Conservation (phyloP, 106 monocot genomes). For the Phalaenopsis equestris region DNA sequence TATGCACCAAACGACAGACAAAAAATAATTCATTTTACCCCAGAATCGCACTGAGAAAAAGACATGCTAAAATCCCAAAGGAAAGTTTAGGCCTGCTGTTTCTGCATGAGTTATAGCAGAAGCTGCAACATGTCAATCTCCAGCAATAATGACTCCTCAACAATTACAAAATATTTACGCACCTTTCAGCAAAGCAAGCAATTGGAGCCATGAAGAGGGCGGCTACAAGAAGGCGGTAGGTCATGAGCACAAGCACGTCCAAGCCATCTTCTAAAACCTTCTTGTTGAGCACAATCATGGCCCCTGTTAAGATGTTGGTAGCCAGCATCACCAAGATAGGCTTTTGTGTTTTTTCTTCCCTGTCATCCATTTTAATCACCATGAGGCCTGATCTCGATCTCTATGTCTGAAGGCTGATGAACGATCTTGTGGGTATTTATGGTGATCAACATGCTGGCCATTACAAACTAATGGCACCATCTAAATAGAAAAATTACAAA, state of each 20-base stretch:
- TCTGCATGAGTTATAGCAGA: too few species aligned
- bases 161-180: too few species aligned
- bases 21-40: slow-evolving; percentile 28
- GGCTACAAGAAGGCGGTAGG: slow-evolving; percentile 39
- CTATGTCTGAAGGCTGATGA: too few species aligned
- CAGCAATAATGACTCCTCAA: too few species aligned
- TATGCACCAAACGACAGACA: too few species aligned
- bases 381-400: too few species aligned
- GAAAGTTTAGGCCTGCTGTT: slow-evolving; percentile 55
- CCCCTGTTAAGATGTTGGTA: slow-evolving; percentile 18
- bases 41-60: slow-evolving; percentile 52
- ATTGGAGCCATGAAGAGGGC: slow-evolving; percentile 62
- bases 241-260: slow-evolving; percentile 42
- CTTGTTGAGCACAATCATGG: slow-evolving; percentile 48
- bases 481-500: too few species aligned
- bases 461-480: too few species aligned
- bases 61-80: slow-evolving; percentile 18
- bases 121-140: too few species aligned
- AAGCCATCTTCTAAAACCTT: slow-evolving; percentile 46
- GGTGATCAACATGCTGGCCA: too few species aligned
- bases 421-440: too few species aligned
- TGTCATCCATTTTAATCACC: too few species aligned
- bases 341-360: slow-evolving; percentile 7
- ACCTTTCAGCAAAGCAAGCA: slow-evolving; percentile 50
- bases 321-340: slow-evolving; percentile 36